Conservation (phyloP, 371 early-diverging fungal species). For the Mucor piriformis region DNA sequence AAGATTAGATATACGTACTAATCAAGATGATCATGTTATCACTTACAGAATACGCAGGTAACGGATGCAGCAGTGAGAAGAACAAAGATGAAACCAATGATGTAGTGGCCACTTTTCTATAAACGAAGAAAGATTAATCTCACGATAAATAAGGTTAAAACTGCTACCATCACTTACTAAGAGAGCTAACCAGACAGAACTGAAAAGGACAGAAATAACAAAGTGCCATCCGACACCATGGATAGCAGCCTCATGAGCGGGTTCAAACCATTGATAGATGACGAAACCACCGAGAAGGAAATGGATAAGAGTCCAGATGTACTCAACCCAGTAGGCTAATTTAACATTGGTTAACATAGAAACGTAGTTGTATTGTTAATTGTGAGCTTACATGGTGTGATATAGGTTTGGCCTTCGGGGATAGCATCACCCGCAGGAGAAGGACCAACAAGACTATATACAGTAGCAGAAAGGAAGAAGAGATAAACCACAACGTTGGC, state of each 20-base stretch:
- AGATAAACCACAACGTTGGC: slow-evolving; percentile 72
- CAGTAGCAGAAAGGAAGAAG: slow-evolving; percentile 64
- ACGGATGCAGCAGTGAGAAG: slow-evolving; percentile 53
- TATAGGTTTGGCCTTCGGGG: slow-evolving; percentile 49
- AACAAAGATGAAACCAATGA: slow-evolving; percentile 52
- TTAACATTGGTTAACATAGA: not conserved
- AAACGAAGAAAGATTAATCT: slow-evolving; percentile 11
- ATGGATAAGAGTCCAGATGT: slow-evolving; percentile 69
- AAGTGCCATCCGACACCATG: slow-evolving; percentile 73
- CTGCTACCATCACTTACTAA: slow-evolving; percentile 50
- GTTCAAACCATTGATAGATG: slow-evolving; percentile 65
- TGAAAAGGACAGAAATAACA: slow-evolving; percentile 60
- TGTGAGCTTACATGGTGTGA: slow-evolving; percentile 50
- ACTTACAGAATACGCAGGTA: slow-evolving; percentile 54
- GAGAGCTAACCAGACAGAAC: slow-evolving; percentile 61
- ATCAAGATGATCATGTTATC: not conserved
- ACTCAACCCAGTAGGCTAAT: slow-evolving; percentile 52
- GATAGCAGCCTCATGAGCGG: slow-evolving; percentile 62
- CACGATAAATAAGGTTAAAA: not conserved
- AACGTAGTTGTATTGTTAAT: not conserved
- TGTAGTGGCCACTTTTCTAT: slow-evolving; percentile 40
- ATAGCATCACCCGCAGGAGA: slow-evolving; percentile 31
- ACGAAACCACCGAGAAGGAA: slow-evolving; percentile 68
- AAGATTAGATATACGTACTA: slow-evolving; percentile 8
- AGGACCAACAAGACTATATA: slow-evolving; percentile 62